Base-by-base conservation (phyloP, 208 protist genomes). In the Trypanosoma avium region DNA sequence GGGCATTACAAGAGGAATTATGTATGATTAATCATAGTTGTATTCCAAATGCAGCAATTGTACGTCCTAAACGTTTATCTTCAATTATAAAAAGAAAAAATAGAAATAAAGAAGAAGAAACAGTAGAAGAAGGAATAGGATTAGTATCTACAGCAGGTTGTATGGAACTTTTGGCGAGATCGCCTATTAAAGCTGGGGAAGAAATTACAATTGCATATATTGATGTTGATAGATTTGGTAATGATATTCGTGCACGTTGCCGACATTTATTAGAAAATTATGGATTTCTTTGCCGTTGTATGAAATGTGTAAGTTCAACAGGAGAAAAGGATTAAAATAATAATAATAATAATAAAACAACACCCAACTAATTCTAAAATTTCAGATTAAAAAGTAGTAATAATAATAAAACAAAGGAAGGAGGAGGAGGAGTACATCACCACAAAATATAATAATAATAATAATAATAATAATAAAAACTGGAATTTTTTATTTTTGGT, bases 21-120 rank as follows among this genome's bases (percentile, higher is more conserved):
- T 90, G 84, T 62, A 91, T 92, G 84, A 67, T 92, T 58, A 94
- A 94, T 67, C 88, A 94, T 78, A 87, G 79, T 70, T 94, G 88
- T 62, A 45, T 64, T 35, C 84, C 88, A 17, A 92, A 90, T 54
- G 82, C 82, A 5, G 77, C 82, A 0, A 69, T 92, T 2, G 70
- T 92, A 21, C 77, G 79, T 47, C 72, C 79, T 24, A 55, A 45
- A 21, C 48, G 35, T 8, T 6, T 0, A 43, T 12, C 24, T 6
- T 19, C 17, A 4, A 43, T 12, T 19, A 26, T 17, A 38, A 38
- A 13, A 38, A 38, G n/a, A n/a, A n/a, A n/a, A n/a, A n/a, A n/a
- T n/a, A n/a, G n/a, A n/a, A n/a, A n/a, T n/a, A n/a, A n/a, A n/a
- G n/a, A n/a, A n/a, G n/a, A n/a, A n/a, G n/a, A n/a, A n/a, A n/a